These are phyloP conservation scores for Stephanodiscus triporus DNA, from an alignment of 108 stramenopile species.

Conservation along the genomic window DNA sequence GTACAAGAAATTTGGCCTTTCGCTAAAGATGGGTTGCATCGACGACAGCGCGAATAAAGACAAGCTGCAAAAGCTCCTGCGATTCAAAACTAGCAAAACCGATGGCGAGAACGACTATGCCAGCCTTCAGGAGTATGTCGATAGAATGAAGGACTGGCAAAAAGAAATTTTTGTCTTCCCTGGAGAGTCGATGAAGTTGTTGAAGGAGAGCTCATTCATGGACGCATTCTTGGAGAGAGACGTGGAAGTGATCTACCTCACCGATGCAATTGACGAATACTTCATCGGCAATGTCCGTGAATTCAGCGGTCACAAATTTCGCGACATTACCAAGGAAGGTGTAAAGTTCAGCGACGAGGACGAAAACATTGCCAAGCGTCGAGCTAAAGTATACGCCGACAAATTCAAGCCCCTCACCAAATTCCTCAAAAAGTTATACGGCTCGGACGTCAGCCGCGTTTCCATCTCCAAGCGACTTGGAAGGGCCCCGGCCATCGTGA, in stretches of 20 bases:
- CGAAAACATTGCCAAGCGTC: constrained; percentile 88
- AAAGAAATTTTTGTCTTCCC: constrained; percentile 96
- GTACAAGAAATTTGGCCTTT: constrained; percentile 94
- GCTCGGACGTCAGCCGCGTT: constrained; percentile 87
- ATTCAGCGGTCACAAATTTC: constrained; percentile 90
- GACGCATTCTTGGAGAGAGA: constrained; percentile 91
- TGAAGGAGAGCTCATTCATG: constrained; percentile 92
- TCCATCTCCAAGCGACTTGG: constrained; percentile 91
- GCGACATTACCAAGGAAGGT: constrained; percentile 93
- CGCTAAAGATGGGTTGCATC: constrained; percentile 96
- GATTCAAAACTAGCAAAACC: constrained; percentile 90
- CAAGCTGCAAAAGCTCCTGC: constrained; percentile 93
- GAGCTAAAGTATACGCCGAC: constrained; percentile 94
- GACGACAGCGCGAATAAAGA: constrained; percentile 95
- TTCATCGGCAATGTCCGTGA: constrained; percentile 71
- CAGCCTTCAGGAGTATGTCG: constrained; percentile 91
- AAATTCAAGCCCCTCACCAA: constrained; percentile 96
- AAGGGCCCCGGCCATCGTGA: constrained; percentile 91
- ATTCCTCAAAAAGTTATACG: constrained; percentile 93
- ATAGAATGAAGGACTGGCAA: constrained; percentile 98
- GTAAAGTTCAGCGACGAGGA: constrained; percentile 98
- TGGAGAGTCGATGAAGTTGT: constrained; percentile 82
- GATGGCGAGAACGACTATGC: constrained; percentile 72
- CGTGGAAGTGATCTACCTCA: constrained; percentile 95
- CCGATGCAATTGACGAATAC: constrained; percentile 98